Percentiles rank a stretch among this genome's conserved stretches.
Evolutionary conservation across 495 filamentous ascomycete genomes (phyloP).

Genomic region (Penicillium coffeae): DNA sequence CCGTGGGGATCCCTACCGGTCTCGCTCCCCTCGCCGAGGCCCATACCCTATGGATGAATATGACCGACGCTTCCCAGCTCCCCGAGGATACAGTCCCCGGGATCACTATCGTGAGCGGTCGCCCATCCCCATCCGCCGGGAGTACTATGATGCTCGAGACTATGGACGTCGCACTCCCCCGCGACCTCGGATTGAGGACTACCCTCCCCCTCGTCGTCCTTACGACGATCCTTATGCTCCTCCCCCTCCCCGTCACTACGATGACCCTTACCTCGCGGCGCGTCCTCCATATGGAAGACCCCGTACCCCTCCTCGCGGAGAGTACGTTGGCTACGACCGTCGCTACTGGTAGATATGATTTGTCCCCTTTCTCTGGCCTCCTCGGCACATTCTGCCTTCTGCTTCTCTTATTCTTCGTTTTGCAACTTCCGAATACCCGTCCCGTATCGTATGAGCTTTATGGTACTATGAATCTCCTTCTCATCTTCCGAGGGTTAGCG

Average conservation of each 20-base stretch:
- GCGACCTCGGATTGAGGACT: constrained; percentile 71
- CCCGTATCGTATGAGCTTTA: constrained; percentile 23
- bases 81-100: constrained; percentile 77
- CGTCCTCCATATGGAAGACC: constrained; percentile 42
- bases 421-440: constrained; percentile 20
- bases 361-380: not conserved
- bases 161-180: constrained; percentile 68
- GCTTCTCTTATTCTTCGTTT: constrained; percentile 8
- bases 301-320: constrained; percentile 39
- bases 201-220: constrained; percentile 53
- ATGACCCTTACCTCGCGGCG: constrained; percentile 43
- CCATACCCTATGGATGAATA: constrained; percentile 69
- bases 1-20: constrained; percentile 69
- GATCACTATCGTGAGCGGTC: constrained; percentile 86
- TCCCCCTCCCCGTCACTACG: constrained; percentile 43
- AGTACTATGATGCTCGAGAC: constrained; percentile 71
- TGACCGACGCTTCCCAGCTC: constrained; percentile 68
- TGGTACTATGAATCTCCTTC: constrained; percentile 17
- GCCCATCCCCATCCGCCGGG: constrained; percentile 66
- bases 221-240: constrained; percentile 53
- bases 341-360: constrained; percentile 40
- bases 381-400: constrained; percentile 13
- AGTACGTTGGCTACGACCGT: constrained; percentile 44
- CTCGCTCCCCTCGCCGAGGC: constrained; percentile 68
- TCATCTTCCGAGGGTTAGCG: constrained; percentile 17